Evolutionary conservation across 1,284 basidiomycete species (phyloP), one percentile per base, ranked within the genome.

Genomic region (Schizophyllum amplum): DNA sequence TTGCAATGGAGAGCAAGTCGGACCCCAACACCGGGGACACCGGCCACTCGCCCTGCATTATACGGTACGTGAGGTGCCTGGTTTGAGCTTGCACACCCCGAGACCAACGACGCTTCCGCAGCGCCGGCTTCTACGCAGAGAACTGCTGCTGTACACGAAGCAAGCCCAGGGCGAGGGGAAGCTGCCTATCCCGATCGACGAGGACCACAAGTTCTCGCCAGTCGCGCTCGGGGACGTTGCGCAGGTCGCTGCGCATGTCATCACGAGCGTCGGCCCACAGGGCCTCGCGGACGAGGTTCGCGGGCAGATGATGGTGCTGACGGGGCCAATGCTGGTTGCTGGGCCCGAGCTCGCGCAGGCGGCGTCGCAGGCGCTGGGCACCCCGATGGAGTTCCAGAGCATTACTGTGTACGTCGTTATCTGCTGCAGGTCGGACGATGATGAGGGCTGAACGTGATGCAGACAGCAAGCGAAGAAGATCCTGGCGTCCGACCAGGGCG

Each of bases 31-130:
- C 55, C 46, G 47, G 49, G 24, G 53, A 54, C 46, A 52, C 55
- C 22, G 51, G 54, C n/a, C 64, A 63, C 63, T 65, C 61, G 67
- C 59, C 24, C 23, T 55, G 4, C 25, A 61, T 61, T 51, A 52
- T 59, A 46, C 47, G 57, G 56, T 57, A 52, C 9, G 55, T 47
- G 55, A n/a, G n/a, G n/a, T n/a, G n/a, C n/a, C n/a, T n/a, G n/a
- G n/a, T n/a, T n/a, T n/a, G n/a, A n/a, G n/a, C n/a, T n/a, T n/a
- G n/a, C n/a, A n/a, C n/a, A n/a, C 27, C 6, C 27, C 13, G 27
- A 33, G 6, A 33, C n/a, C n/a, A n/a, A n/a, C n/a, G n/a, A n/a
- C 20, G 17, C 51, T 50, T 20, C 17, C 47, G n/a, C 48, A 57
- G 56, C 24, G 56, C 56, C 26, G 56, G 56, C 23, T 57, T 54